phyloP scores from a whole-genome alignment of 2,329 filamentous ascomycete genomes.

The Paecilomyces sp. region DNA sequence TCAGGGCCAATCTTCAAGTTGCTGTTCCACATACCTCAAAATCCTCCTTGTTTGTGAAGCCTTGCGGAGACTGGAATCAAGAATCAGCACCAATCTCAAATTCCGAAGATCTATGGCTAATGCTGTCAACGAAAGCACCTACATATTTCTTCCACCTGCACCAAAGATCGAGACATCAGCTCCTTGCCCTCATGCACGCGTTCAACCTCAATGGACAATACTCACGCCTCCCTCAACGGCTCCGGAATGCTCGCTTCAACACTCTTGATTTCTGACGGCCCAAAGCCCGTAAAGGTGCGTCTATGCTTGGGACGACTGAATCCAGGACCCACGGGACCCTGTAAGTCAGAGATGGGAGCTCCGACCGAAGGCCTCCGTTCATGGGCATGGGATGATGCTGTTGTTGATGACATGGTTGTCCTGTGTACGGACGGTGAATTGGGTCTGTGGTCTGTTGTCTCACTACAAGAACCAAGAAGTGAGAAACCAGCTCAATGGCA shows the following conservation, averaged over 20 bases:
- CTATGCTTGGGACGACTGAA: constrained; percentile 93
- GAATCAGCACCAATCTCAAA: constrained; percentile 3
- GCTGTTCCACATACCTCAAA: constrained; percentile 50
- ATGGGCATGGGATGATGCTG: constrained; percentile 28
- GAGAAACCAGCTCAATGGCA: not conserved
- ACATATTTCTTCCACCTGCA: constrained; percentile 55
- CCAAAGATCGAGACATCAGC: constrained; percentile 9
- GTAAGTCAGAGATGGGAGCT: constrained; percentile 77
- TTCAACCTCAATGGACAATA: constrained; percentile 12
- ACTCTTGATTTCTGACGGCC: constrained; percentile 81
- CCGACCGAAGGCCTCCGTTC: constrained; percentile 76
- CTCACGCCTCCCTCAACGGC: constrained; percentile 75
- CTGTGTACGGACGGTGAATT: not conserved
- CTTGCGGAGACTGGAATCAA: constrained; percentile 48
- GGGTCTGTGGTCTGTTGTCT: no score
- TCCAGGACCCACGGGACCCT: constrained; percentile 76
- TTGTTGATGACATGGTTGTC: not conserved
- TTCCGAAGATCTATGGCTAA: no score
- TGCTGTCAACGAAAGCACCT: constrained; percentile 20
- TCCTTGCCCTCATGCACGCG: constrained; percentile 7
- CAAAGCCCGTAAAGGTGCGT: constrained; percentile 92
- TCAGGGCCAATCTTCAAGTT: not conserved
- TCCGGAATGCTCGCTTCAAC: constrained; percentile 91
- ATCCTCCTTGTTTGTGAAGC: constrained; percentile 71
- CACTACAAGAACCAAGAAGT: not conserved